Evolutionary conservation across 306 rosid genomes (phyloP).

Genomic region (Casuarina glauca): DNA sequence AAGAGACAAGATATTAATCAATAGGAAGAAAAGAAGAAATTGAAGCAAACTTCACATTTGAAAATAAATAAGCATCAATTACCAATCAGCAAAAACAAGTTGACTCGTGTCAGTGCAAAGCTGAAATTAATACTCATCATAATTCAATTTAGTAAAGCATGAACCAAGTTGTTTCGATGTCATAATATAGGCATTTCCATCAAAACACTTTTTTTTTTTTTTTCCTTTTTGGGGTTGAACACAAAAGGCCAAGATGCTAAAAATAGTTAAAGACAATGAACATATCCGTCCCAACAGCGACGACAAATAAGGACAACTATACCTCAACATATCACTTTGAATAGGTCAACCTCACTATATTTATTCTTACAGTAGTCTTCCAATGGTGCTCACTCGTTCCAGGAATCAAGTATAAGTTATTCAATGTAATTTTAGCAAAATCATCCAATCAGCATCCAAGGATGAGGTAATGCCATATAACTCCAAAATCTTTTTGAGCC

Average conservation of each 20-base stretch:
- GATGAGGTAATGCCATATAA: background rate
- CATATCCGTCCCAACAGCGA: background rate
- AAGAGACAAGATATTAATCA: background rate
- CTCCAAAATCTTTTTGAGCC: background rate
- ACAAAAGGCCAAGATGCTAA: background rate
- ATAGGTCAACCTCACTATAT: background rate
- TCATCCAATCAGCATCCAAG: conserved; percentile 5
- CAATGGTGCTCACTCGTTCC: background rate
- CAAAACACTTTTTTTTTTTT: background rate
- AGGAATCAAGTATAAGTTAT: background rate
- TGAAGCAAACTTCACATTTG: background rate
- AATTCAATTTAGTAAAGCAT: background rate
- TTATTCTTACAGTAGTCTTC: background rate
- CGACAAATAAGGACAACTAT: background rate
- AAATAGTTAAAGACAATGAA: background rate
- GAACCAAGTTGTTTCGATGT: background rate
- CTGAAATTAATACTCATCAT: background rate
- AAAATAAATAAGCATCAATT: background rate
- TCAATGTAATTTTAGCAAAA: background rate
- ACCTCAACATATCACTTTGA: background rate
- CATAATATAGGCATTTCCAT: background rate
- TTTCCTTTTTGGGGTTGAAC: background rate
- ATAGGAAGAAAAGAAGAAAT: background rate
- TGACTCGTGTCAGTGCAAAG: background rate
- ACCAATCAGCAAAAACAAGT: background rate